Percentiles rank a stretch among this genome's conserved stretches.
Evolutionary conservation across 148 eudicot genomes (phyloP).

Genomic region (Chenopodium quinoa): DNA sequence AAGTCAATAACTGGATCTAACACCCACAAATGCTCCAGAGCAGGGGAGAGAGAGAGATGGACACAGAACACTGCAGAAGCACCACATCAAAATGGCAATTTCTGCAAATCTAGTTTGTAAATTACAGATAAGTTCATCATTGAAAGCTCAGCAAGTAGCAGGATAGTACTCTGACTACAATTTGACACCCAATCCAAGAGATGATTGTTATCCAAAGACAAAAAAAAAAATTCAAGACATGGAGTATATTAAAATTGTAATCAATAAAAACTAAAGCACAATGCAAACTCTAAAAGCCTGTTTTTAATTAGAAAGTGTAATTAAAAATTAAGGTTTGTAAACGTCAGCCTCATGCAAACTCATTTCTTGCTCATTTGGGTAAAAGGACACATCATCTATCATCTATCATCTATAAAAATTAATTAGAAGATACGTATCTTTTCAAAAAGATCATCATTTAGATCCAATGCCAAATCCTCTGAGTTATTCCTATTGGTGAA

Average conservation of each 20-base stretch:
- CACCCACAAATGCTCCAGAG: too few species aligned
- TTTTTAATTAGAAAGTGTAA: neutral
- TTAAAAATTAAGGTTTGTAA: neutral
- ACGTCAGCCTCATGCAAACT: conserved; percentile 6
- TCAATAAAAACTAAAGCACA: neutral
- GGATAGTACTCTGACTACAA: neutral
- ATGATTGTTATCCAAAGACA: neutral
- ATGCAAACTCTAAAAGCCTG: neutral
- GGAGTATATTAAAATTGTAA: too few species aligned
- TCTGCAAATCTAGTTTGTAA: neutral
- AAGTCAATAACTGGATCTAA: too few species aligned
- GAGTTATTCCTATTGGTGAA: neutral
- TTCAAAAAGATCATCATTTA: neutral
- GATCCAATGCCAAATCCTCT: neutral
- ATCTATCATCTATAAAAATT: neutral
- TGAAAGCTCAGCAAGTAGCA: neutral
- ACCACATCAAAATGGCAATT: too few species aligned
- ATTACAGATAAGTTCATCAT: neutral
- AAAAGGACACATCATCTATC: conserved; percentile 9
- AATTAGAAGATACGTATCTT: neutral
- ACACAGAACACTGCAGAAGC: too few species aligned
- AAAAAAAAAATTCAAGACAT: neutral
- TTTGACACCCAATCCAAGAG: neutral
- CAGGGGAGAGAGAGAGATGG: too few species aligned
- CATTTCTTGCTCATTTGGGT: neutral